A percentile compares a stretch with the other conserved stretches of the same genome.
These are phyloP conservation scores for Nakazawaea siamensis DNA, from an alignment of 805 yeast species.

Conservation along the genomic window DNA sequence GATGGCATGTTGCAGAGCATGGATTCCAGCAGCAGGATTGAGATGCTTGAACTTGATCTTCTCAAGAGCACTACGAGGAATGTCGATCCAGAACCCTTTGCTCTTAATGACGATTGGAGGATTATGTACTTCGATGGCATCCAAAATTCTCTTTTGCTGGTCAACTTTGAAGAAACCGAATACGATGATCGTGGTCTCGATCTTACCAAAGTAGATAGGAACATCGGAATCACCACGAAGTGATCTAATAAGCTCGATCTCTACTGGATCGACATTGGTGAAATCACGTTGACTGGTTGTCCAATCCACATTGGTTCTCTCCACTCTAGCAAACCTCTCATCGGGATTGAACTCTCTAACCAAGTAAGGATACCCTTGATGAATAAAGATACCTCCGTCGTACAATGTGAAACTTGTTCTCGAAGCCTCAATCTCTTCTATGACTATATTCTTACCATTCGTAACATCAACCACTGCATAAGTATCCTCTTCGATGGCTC, in stretches of 20 bases:
- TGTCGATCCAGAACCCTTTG: conserved; percentile 89
- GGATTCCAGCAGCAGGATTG: conserved; percentile 86
- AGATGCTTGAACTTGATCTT: conserved; percentile 48
- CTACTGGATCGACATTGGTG: conserved; percentile 85
- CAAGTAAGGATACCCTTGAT: conserved; percentile 86
- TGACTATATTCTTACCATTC: conserved; percentile 61
- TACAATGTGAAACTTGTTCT: conserved; percentile 86
- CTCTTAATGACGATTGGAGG: conserved; percentile 69
- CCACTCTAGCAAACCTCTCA: conserved; percentile 75
- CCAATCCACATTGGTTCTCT: conserved; percentile 91
- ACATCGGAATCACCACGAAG: conserved; percentile 35
- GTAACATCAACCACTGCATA: conserved; percentile 91
- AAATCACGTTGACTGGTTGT: conserved; percentile 84
- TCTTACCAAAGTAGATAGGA: conserved; percentile 71
- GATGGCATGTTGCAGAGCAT: conserved; percentile 89
- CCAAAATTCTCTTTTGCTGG: conserved; percentile 69
- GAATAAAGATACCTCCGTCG: conserved; percentile 87
- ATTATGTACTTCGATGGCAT: conserved; percentile 85
- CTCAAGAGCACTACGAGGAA: conserved; percentile 60
- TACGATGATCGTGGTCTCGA: conserved; percentile 65
- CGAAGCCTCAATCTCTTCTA: conserved; percentile 85
- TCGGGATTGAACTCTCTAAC: conserved; percentile 79
- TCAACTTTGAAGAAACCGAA: conserved; percentile 92
- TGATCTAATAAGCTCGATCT: conserved; percentile 57
- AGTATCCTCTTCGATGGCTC: conserved; percentile 76